These are phyloP conservation scores for Thalassiosira sp. DNA, from an alignment of 352 stramenopile genomes.

Conservation along the genomic window DNA sequence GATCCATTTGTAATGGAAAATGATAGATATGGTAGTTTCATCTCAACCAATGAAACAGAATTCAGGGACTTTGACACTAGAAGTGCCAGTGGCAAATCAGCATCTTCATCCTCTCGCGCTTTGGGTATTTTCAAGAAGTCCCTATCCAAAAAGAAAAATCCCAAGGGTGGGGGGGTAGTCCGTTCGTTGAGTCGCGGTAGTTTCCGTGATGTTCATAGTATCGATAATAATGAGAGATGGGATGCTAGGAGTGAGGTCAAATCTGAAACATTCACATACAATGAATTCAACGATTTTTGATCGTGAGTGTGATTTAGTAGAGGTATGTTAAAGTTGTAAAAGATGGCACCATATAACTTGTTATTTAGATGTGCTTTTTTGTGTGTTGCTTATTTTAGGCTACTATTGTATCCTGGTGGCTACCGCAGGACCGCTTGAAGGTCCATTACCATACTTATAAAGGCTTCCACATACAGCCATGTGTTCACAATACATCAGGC, in stretches of 20 bases:
- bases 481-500: not conserved
- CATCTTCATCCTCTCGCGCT: not conserved
- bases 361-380: too few species aligned
- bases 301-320: not conserved
- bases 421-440: too few species aligned
- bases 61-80: not conserved
- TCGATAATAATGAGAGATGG: not conserved
- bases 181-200: constrained; percentile 4
- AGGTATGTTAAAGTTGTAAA: constrained; percentile 4
- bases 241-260: not conserved
- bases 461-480: too few species aligned
- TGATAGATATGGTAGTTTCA: not conserved
- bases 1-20: not conserved
- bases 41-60: not conserved
- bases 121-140: constrained; percentile 10
- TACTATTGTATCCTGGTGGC: constrained; percentile 1
- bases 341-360: too few species aligned
- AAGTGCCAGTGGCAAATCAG: not conserved
- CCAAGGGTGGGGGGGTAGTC: not conserved
- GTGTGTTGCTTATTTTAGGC: not conserved
- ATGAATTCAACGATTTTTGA: not conserved
- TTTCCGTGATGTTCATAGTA: constrained; percentile 1
- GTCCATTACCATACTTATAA: too few species aligned
- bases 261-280: not conserved
- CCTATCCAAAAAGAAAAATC: not conserved